Evolutionary conservation across 208 protist genomes (phyloP), one percentile per base, ranked within the genome.

Genomic region (Leishmania mexicana): DNA sequence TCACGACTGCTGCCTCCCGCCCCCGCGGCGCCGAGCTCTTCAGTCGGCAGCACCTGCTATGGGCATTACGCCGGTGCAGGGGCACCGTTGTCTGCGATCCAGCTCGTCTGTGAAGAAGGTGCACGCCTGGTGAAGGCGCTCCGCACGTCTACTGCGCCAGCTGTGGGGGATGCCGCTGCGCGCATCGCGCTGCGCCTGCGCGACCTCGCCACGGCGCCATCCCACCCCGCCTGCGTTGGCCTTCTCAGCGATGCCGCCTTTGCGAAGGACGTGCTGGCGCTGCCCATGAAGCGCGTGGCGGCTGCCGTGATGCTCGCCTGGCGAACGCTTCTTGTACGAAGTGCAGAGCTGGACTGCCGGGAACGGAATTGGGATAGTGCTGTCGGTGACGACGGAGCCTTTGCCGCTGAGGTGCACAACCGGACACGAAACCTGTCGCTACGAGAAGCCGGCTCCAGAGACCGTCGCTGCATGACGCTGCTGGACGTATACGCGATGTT

Each of bases 401-500:
- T 31, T 65, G 40, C 13, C 35, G 73, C 73, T 10, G 73, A 64
- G 53, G 51, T 64, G 35, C 51, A 58, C n/a, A 24, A 21, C 70
- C 24, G 24, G 28, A 74, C 45, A 19, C 70, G 42, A 53, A 35
- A 31, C 42, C 42, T 74, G 38, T 24, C 31, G 11, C 70, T 2
- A 19, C 45, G 10, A 31, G 42, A 35, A 31, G 45, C 42, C 28
- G 21, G 17, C 28, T 53, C 45, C 24, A 28, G 42, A 74, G 21
- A 51, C 28, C 70, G 13, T 19, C 1, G 13, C 45, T 1, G 45
- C 47, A 31, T 51, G 70, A 54, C 70, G 31, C 2, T 76, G 51
- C 51, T 76, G 51, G 73, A 76, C 8, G 73, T 79, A 67, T 84
- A 78, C 53, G 68, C 81, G n/a, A 4, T 64, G 17, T 10, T 77